A percentile compares a stretch with the other conserved stretches of the same genome.
Evolutionary conservation across 805 yeast species (phyloP).

Genomic region (Blastobotrys peoriensis): DNA sequence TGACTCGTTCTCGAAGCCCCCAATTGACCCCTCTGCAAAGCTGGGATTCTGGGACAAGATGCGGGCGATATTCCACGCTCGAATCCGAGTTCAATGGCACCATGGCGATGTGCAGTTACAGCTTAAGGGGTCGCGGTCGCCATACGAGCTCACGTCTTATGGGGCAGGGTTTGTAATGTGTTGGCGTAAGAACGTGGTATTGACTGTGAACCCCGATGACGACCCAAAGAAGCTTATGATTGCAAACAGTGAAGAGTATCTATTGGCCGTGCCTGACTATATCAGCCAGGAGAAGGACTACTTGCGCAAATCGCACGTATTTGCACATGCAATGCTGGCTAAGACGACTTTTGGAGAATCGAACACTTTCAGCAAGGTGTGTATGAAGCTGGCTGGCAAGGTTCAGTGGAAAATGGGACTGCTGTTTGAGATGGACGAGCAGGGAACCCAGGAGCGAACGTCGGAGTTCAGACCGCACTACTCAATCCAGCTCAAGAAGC

Average conservation of each 20-base stretch:
- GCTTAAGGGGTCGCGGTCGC: constrained; percentile 68
- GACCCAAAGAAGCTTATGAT: constrained; percentile 63
- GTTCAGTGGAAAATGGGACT: constrained; percentile 78
- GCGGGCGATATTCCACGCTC: constrained; percentile 70
- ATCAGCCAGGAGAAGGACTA: constrained; percentile 37
- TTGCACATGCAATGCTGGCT: constrained; percentile 28
- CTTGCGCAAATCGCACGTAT: constrained; percentile 21
- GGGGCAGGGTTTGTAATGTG: constrained; percentile 74
- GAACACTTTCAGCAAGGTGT: constrained; percentile 35
- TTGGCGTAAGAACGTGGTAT: constrained; percentile 56
- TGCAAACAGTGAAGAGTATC: constrained; percentile 54
- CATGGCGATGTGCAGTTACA: constrained; percentile 36
- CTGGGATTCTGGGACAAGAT: constrained; percentile 93
- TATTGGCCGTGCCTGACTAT: constrained; percentile 74
- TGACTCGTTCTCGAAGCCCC: constrained; percentile 85
- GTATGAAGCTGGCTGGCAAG: constrained; percentile 57
- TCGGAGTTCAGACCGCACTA: constrained; percentile 54
- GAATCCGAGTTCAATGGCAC: constrained; percentile 46
- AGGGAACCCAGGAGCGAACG: constrained; percentile 40
- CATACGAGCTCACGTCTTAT: constrained; percentile 60
- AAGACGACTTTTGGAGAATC: constrained; percentile 21
- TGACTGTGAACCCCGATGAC: constrained; percentile 59
- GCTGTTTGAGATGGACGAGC: constrained; percentile 58
- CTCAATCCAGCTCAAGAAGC: constrained; percentile 55
- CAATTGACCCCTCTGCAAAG: constrained; percentile 76